Percentiles rank a stretch among this genome's conserved stretches.
These are phyloP conservation scores for Plectosphaerella plurivora DNA, from an alignment of 2,329 filamentous ascomycete species.

Conservation along the genomic window DNA sequence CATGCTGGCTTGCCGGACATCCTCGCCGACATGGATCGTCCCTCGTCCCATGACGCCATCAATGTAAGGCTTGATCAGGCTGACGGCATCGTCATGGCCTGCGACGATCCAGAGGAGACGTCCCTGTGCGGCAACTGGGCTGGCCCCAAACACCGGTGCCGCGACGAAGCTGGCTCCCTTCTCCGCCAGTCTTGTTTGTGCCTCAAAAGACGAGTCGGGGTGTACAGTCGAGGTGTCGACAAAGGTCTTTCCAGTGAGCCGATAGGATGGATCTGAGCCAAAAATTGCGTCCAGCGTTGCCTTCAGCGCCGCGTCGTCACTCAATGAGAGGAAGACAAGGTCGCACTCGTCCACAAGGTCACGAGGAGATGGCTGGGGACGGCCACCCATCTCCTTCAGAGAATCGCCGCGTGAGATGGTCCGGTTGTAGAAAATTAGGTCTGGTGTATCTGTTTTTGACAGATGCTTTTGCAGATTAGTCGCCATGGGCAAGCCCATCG, in stretches of 20 bases:
- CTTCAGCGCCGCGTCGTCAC: constrained; percentile 34
- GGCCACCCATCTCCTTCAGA: constrained; percentile 21
- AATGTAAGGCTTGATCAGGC: constrained; percentile 30
- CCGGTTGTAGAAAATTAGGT: constrained; percentile 38
- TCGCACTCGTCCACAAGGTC: constrained; percentile 24
- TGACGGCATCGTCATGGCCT: constrained; percentile 29
- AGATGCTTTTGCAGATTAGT: constrained; percentile 42
- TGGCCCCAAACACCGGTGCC: constrained; percentile 46
- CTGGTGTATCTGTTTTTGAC: constrained; percentile 6
- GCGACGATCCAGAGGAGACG: constrained; percentile 41
- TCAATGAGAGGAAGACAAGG: constrained; percentile 35
- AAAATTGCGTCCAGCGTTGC: constrained; percentile 25
- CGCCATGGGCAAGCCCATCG: constrained; percentile 47
- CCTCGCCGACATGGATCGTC: constrained; percentile 35
- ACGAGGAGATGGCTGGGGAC: constrained; percentile 8
- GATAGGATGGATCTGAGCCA: constrained; percentile 9
- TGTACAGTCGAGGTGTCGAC: constrained; percentile 48
- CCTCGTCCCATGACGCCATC: constrained; percentile 35
- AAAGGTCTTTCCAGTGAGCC: constrained; percentile 33
- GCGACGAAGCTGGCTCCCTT: constrained; percentile 33
- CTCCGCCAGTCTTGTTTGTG: constrained; percentile 19
- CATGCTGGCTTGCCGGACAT: constrained; percentile 36
- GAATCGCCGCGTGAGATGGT: constrained; percentile 38
- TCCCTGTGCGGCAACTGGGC: constrained; percentile 39
- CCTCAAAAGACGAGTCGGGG: constrained; percentile 31